Conservation (phyloP, 2,329 filamentous ascomycete species). For the Fusarium domesticum region DNA sequence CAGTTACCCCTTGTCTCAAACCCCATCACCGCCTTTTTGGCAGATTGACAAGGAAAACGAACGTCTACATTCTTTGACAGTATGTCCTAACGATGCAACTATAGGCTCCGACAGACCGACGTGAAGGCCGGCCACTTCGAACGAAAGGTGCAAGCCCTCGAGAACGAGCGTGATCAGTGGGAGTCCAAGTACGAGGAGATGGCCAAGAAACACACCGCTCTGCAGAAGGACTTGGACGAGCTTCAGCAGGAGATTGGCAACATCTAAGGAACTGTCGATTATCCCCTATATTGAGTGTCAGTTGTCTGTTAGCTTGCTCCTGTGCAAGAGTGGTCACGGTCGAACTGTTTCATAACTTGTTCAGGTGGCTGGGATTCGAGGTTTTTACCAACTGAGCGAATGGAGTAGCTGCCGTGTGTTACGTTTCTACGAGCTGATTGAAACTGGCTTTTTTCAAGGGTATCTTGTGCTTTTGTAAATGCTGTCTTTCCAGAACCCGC, state of each 20-base stretch:
- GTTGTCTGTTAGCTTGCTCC: slow-evolving; percentile 18
- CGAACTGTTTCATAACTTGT: slow-evolving; percentile 18
- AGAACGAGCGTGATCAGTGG: slow-evolving; percentile 89
- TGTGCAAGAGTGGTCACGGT: slow-evolving; percentile 12
- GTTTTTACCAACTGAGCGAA: slow-evolving; percentile 30
- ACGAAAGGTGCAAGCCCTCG: slow-evolving; percentile 97
- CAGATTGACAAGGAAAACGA: slow-evolving; percentile 7
- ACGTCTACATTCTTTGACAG: not conserved
- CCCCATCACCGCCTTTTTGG: slow-evolving; percentile 22
- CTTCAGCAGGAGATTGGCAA: slow-evolving; percentile 90
- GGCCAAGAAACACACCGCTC: slow-evolving; percentile 77
- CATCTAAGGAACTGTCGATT: slow-evolving; percentile 58
- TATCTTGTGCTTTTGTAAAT: slow-evolving; percentile 33
- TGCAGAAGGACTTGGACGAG: slow-evolving; percentile 88
- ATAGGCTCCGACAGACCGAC: slow-evolving; percentile 94
- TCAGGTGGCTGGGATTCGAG: slow-evolving; percentile 25
- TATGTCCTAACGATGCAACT: slow-evolving; percentile 17
- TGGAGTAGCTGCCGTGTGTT: slow-evolving; percentile 32
- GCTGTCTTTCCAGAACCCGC: slow-evolving; percentile 12
- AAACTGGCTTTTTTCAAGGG: slow-evolving; percentile 29
- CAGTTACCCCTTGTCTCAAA: slow-evolving; percentile 5
- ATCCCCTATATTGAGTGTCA: slow-evolving; percentile 21
- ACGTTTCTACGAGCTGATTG: slow-evolving; percentile 32
- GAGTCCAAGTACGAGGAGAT: slow-evolving; percentile 98
- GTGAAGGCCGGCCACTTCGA: slow-evolving; percentile 99